These are phyloP conservation scores for Hymenoscyphus albidus DNA, from an alignment of 2,329 filamentous ascomycete species.

Conservation along the genomic window DNA sequence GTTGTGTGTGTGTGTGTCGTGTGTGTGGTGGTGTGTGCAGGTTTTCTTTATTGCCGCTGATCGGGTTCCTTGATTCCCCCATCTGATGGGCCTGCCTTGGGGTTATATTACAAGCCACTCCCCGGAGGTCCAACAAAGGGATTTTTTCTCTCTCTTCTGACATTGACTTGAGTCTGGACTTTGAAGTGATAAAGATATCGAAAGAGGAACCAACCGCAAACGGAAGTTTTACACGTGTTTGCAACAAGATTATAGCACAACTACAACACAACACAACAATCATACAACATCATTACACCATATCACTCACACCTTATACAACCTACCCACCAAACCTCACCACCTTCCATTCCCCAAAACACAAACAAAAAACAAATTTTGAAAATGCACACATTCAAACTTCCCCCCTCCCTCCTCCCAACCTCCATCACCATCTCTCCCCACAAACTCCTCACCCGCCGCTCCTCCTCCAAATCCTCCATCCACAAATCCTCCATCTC, in stretches of 20 bases:
- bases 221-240: not conserved
- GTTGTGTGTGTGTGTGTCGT: too few relatives aligned
- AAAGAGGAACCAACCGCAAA: not conserved
- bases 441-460: not conserved
- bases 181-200: not conserved
- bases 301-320: not conserved
- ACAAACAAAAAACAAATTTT: not conserved
- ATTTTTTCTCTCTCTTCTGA: not conserved
- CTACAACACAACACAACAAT: not conserved
- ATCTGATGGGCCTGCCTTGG: not conserved
- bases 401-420: not conserved
- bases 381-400: constrained; percentile 4
- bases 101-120: not conserved
- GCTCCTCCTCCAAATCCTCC: constrained; percentile 4
- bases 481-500: not conserved
- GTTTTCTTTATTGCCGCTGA: not conserved
- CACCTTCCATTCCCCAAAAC: not conserved
- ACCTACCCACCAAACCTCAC: not conserved
- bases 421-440: not conserved
- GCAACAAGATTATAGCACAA: not conserved
- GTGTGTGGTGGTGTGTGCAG: too few relatives aligned
- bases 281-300: not conserved
- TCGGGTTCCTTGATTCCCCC: not conserved
- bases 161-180: too few relatives aligned
- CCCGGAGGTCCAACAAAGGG: not conserved